phyloP scores from a whole-genome alignment of 441 rosid genomes.

The Isatis lusitanica region DNA sequence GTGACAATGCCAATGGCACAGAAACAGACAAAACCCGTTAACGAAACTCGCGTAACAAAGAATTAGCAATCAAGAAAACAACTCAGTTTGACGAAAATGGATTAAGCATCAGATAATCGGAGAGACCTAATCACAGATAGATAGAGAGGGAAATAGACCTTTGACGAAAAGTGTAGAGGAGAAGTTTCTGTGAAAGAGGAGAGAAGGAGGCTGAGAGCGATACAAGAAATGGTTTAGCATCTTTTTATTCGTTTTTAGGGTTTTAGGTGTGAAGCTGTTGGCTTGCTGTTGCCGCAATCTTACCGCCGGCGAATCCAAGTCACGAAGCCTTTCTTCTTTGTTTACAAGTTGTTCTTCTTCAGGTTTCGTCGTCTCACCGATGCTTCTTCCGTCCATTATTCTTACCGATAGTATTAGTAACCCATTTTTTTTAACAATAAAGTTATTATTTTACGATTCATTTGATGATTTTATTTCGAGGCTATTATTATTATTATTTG shows the following conservation, averaged over 20 bases:
- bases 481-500: no score
- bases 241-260: neutral
- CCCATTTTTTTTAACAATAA: no score
- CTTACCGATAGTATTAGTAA: no score
- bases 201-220: constrained; percentile 20
- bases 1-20: neutral
- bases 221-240: constrained; percentile 15
- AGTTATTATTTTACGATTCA: no score
- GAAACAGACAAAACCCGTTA: neutral
- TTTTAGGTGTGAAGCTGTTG: neutral
- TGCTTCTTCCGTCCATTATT: no score
- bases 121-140: neutral
- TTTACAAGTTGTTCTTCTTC: no score
- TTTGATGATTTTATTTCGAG: no score
- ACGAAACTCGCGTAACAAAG: neutral
- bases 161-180: constrained; percentile 36
- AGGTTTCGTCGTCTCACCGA: no score
- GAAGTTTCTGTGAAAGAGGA: constrained; percentile 25
- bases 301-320: constrained; percentile 12
- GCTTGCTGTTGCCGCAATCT: neutral
- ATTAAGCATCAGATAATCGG: constrained; percentile 5
- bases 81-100: neutral
- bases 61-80: neutral
- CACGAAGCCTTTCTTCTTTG: neutral
- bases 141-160: constrained; percentile 15